Conservation (phyloP, 441 rosid genomes). For the Corymbia calophylla region DNA sequence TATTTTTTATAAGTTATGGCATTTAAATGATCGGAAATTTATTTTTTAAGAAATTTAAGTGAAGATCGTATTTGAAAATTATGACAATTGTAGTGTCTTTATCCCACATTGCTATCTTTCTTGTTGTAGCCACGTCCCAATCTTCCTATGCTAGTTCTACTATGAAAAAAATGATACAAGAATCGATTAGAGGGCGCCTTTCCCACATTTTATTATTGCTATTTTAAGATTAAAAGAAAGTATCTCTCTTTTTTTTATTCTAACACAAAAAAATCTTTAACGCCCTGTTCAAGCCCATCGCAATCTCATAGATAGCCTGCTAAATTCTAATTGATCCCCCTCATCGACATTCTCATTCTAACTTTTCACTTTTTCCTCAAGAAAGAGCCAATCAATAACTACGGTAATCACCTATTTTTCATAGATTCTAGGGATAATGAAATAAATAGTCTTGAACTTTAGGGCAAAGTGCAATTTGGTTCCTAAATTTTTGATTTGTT, state of each 20-base stretch:
- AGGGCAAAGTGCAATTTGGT: too few relatives aligned
- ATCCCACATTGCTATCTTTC: neutral
- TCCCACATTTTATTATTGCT: neutral
- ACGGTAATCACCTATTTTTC: neutral
- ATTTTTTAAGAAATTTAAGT: neutral
- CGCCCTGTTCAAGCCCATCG: neutral
- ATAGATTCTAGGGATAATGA: too few relatives aligned
- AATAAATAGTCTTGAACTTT: too few relatives aligned
- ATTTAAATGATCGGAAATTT: too few relatives aligned
- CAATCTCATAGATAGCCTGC: neutral
- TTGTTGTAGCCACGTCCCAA: neutral
- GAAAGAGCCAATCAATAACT: neutral
- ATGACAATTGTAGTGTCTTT: neutral
- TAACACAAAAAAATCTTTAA: neutral
- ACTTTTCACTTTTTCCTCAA: neutral
- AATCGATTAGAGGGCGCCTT: neutral
- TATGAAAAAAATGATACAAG: neutral
- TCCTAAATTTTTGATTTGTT: too few relatives aligned
- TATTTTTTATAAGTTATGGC: neutral
- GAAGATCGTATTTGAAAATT: fast-evolving
- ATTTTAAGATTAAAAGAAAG: neutral
- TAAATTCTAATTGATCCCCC: neutral
- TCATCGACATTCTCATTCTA: neutral
- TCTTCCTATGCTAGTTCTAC: neutral
- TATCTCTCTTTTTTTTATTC: neutral